These are phyloP conservation scores for Myxozyma melibiosi DNA, from an alignment of 805 yeast species.

Conservation along the genomic window DNA sequence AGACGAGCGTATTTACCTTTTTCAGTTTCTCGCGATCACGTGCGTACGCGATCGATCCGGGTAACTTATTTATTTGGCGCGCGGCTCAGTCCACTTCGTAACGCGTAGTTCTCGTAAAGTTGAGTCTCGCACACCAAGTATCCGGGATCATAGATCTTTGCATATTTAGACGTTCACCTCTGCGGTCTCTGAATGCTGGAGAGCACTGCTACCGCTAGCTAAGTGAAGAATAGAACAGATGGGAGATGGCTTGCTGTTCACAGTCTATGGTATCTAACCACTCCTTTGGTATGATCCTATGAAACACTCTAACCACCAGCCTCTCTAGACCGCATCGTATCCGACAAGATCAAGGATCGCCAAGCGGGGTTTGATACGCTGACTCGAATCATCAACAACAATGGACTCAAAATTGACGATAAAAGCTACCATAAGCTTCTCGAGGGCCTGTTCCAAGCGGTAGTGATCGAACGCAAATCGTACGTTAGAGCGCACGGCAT, in stretches of 20 bases:
- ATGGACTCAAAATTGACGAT: conserved; percentile 14
- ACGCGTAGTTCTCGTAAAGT: too few relatives aligned
- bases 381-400: not conserved
- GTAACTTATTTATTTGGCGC: too few relatives aligned
- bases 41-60: too few relatives aligned
- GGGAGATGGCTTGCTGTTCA: not conserved
- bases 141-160: too few relatives aligned
- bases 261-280: not conserved
- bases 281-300: not conserved
- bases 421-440: conserved; percentile 24
- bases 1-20: too few relatives aligned
- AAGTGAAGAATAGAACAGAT: not conserved
- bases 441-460: conserved; percentile 24
- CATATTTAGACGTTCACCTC: not conserved
- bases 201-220: too few relatives aligned
- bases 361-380: conserved; percentile 23
- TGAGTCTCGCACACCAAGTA: too few relatives aligned
- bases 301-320: not conserved
- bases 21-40: too few relatives aligned
- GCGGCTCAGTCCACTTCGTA: too few relatives aligned
- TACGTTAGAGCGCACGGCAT: conserved; percentile 12
- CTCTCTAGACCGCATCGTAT: not conserved
- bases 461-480: conserved; percentile 17
- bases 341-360: conserved; percentile 30
- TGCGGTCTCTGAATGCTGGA: not conserved